A percentile compares a stretch with the other conserved stretches of the same genome.
Evolutionary conservation across 352 stramenopile species (phyloP).

Genomic region (Phytopythium delawarense): DNA sequence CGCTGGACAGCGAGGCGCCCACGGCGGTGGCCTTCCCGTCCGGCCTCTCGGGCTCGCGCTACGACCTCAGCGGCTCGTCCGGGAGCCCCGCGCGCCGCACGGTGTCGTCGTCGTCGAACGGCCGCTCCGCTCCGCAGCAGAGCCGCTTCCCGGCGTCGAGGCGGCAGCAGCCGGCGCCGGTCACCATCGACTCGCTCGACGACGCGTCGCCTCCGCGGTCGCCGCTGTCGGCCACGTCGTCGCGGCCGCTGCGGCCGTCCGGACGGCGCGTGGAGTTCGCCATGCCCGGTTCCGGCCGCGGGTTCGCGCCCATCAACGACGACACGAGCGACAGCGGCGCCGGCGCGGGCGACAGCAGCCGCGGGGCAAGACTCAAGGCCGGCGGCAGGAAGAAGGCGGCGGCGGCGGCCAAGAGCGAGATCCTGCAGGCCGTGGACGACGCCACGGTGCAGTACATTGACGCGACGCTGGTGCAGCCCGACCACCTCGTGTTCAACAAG

Average conservation of each 20-base stretch:
- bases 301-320: slow-evolving; percentile 13
- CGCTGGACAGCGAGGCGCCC: slow-evolving; percentile 6
- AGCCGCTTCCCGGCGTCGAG: neutral
- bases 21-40: slow-evolving; percentile 3
- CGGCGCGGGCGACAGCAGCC: slow-evolving; percentile 8
- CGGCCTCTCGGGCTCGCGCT: slow-evolving; percentile 1
- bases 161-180: neutral
- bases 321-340: slow-evolving; percentile 11
- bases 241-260: slow-evolving; percentile 1
- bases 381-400: slow-evolving; percentile 13
- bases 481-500: slow-evolving; percentile 70
- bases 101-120: neutral
- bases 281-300: slow-evolving; percentile 10
- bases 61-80: slow-evolving; percentile 5
- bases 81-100: neutral
- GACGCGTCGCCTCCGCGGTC: neutral
- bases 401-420: slow-evolving; percentile 23
- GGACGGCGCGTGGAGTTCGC: slow-evolving; percentile 25
- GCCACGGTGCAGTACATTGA: slow-evolving; percentile 73
- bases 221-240: neutral
- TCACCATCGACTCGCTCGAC: neutral
- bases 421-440: slow-evolving; percentile 36
- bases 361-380: slow-evolving; percentile 2
- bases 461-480: slow-evolving; percentile 64
- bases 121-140: neutral